These are phyloP conservation scores for Peronospora destructor DNA, from an alignment of 352 stramenopile genomes.

Conservation along the genomic window DNA sequence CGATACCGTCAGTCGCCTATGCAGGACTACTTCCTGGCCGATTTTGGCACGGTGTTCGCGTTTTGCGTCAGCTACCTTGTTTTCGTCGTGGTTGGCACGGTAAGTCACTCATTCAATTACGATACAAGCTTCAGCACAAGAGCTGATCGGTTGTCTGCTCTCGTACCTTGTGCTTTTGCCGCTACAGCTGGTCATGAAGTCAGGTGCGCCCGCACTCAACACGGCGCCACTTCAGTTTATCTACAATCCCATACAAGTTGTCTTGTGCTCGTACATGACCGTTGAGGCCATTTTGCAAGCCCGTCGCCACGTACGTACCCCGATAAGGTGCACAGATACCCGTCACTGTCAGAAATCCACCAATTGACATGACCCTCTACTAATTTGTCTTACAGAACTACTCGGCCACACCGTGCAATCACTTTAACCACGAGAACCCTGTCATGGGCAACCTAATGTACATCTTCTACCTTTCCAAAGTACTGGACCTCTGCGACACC, in stretches of 20 bases:
- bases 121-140: background rate
- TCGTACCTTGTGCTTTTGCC: background rate
- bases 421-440: slow-evolving; percentile 83
- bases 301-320: slow-evolving; percentile 62
- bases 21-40: slow-evolving; percentile 30
- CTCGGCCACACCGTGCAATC: slow-evolving; percentile 82
- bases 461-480: slow-evolving; percentile 96
- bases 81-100: slow-evolving; percentile 49
- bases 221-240: slow-evolving; percentile 82
- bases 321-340: background rate
- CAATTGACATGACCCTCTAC: slow-evolving; percentile 14
- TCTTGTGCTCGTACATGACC: slow-evolving; percentile 92
- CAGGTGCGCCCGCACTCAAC: slow-evolving; percentile 44
- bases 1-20: slow-evolving; percentile 31
- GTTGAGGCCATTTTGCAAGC: slow-evolving; percentile 86
- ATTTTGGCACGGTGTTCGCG: slow-evolving; percentile 33
- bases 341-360: background rate
- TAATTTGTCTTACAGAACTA: slow-evolving; percentile 46
- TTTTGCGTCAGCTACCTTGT: slow-evolving; percentile 60
- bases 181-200: slow-evolving; percentile 47
- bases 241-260: slow-evolving; percentile 93
- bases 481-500: slow-evolving; percentile 86
- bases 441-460: slow-evolving; percentile 91
- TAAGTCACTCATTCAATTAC: slow-evolving; percentile 4
- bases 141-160: slow-evolving; percentile 2